Conservation (phyloP, 345 rosid species). For the Barbarea vulgaris region DNA sequence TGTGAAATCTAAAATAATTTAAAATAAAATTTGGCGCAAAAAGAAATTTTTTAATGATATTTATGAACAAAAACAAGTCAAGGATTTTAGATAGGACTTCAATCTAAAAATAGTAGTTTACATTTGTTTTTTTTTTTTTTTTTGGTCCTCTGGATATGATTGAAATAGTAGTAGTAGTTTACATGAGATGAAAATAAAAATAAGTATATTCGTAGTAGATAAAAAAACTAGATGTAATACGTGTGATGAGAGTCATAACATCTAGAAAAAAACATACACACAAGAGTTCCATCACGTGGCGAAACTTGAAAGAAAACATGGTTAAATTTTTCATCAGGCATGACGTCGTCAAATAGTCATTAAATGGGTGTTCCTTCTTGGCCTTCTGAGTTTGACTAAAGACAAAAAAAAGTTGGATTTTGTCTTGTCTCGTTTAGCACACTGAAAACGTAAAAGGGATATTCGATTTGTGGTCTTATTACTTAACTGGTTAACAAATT, state of each 20-base stretch:
- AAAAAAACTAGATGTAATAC: conserved; percentile 6
- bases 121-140: too few relatives aligned
- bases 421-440: conserved; percentile 21
- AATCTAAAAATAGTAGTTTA: too few relatives aligned
- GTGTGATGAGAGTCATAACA: neutral
- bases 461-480: neutral
- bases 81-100: neutral
- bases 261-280: neutral
- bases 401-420: conserved; percentile 16
- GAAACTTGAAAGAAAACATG: conserved; percentile 20
- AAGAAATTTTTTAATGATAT: too few relatives aligned
- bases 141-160: too few relatives aligned
- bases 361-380: neutral
- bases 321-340: conserved; percentile 11
- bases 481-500: neutral
- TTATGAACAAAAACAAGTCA: neutral
- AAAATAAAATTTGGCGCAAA: too few relatives aligned
- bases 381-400: conserved; percentile 13
- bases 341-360: conserved; percentile 25
- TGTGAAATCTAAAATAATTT: too few relatives aligned
- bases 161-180: neutral
- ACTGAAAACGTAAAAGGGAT: neutral
- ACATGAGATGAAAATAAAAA: neutral
- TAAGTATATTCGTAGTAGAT: neutral
- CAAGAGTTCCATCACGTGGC: conserved; percentile 21